These are phyloP conservation scores for Terfezia claveryi DNA, from an alignment of 495 filamentous ascomycete genomes.

Conservation along the genomic window DNA sequence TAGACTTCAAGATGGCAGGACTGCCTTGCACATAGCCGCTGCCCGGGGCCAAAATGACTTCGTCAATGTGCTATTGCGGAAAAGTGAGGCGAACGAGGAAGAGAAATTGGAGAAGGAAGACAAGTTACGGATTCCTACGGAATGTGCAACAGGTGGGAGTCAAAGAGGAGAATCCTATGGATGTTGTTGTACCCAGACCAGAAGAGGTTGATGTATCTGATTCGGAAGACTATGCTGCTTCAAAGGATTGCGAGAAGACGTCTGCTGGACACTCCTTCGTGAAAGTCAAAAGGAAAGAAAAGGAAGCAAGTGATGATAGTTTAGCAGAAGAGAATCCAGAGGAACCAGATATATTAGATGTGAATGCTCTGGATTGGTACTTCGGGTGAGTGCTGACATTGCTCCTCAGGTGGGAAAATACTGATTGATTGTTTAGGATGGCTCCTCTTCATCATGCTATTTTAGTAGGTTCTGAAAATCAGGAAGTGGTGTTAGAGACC, in stretches of 20 bases:
- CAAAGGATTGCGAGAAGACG: slow-evolving; percentile 17
- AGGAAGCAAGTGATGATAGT: slow-evolving; percentile 15
- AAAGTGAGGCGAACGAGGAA: slow-evolving; percentile 47
- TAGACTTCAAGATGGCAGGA: slow-evolving; percentile 53
- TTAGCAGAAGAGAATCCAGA: slow-evolving; percentile 26
- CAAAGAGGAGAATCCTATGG: slow-evolving; percentile 13
- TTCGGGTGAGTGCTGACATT: slow-evolving; percentile 23
- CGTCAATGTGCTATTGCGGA: slow-evolving; percentile 41
- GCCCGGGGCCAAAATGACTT: slow-evolving; percentile 44
- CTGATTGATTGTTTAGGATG: slow-evolving; percentile 4
- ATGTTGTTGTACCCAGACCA: slow-evolving; percentile 14
- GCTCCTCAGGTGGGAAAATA: neutral
- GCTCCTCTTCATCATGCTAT: slow-evolving; percentile 58
- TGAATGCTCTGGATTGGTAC: slow-evolving; percentile 59
- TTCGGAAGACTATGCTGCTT: slow-evolving; percentile 23
- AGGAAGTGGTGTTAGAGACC: slow-evolving; percentile 40
- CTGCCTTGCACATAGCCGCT: slow-evolving; percentile 58
- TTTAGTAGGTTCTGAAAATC: slow-evolving; percentile 28
- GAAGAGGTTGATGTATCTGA: slow-evolving; percentile 25
- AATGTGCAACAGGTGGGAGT: slow-evolving; percentile 3
- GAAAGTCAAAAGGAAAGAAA: slow-evolving; percentile 30
- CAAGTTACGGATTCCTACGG: slow-evolving; percentile 18
- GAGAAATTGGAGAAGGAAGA: slow-evolving; percentile 38
- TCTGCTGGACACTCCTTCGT: slow-evolving; percentile 25
- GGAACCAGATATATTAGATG: slow-evolving; percentile 54